Evolutionary conservation across 257 asterid species (phyloP).

Genomic region (Striga asiatica): DNA sequence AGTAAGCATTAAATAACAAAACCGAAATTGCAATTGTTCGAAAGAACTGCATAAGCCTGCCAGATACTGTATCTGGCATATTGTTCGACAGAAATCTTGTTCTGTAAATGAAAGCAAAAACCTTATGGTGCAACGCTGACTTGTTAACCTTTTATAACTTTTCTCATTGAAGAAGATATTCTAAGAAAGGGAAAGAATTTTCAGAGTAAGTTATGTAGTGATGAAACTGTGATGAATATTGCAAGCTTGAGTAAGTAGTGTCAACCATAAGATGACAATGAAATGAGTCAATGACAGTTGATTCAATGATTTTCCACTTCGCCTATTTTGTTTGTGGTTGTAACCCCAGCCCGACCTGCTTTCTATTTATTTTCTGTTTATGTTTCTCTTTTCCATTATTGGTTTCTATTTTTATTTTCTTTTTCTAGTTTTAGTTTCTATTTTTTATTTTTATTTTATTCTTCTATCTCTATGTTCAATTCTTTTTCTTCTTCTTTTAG

Average conservation of each 20-base stretch:
- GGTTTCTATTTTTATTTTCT: too few species aligned
- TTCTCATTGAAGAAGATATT: background rate
- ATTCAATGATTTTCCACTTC: background rate
- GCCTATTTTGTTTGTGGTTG: too few species aligned
- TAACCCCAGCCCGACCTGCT: too few species aligned
- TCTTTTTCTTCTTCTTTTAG: too few species aligned
- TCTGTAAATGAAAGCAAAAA: background rate
- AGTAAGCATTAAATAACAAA: background rate
- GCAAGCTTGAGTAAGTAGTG: background rate
- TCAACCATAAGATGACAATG: background rate
- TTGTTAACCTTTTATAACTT: background rate
- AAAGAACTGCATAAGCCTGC: background rate
- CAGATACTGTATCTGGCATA: too few species aligned
- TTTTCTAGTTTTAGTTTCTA: too few species aligned
- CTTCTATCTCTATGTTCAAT: too few species aligned
- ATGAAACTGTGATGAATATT: background rate
- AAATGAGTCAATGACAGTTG: background rate
- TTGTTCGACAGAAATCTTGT: background rate
- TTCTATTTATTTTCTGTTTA: too few species aligned
- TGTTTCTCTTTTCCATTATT: too few species aligned
- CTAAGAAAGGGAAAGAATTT: background rate
- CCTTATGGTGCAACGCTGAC: background rate
- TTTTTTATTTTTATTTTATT: too few species aligned
- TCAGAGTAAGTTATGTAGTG: too few species aligned
- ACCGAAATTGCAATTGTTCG: background rate